Conservation (phyloP, 257 asterid species). For the Scutellaria barbata region DNA sequence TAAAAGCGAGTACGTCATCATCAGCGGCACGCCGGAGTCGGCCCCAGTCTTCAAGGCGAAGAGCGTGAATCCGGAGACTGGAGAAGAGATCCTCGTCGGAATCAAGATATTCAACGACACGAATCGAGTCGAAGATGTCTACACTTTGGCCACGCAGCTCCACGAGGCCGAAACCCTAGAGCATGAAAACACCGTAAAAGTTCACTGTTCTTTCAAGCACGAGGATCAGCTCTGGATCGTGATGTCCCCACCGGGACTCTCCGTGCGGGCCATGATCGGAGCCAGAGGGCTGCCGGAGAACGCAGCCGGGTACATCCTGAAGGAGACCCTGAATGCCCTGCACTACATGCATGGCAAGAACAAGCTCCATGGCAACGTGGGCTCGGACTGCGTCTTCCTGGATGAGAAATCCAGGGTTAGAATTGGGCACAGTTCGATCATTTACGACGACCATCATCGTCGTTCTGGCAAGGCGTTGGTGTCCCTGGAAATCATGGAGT, state of each 20-base stretch:
- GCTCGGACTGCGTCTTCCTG: slow-evolving; percentile 9
- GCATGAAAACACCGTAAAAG: slow-evolving; percentile 24
- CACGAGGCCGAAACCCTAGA: slow-evolving; percentile 2
- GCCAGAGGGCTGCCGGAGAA: slow-evolving; percentile 4
- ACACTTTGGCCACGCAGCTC: background rate
- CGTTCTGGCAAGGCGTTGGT: background rate
- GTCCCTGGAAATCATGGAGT: background rate
- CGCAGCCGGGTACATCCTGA: slow-evolving; percentile 7
- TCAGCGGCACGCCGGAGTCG: background rate
- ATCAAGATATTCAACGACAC: slow-evolving; percentile 5
- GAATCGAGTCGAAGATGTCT: background rate
- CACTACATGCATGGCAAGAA: slow-evolving; percentile 24
- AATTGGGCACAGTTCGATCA: background rate
- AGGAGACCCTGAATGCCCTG: background rate
- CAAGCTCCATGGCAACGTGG: background rate
- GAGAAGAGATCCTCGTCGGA: background rate
- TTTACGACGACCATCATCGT: background rate
- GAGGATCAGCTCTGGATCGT: slow-evolving; percentile 13
- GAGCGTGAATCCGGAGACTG: background rate
- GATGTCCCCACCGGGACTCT: slow-evolving; percentile 12
- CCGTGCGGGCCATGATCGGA: background rate
- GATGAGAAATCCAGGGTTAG: slow-evolving; percentile 3
- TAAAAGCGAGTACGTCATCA: slow-evolving; percentile 1
- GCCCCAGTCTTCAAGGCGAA: background rate
- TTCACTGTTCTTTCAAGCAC: slow-evolving; percentile 13